phyloP scores from a whole-genome alignment of 2,329 filamentous ascomycete genomes.

The Rhytidhysteron rufulum region DNA sequence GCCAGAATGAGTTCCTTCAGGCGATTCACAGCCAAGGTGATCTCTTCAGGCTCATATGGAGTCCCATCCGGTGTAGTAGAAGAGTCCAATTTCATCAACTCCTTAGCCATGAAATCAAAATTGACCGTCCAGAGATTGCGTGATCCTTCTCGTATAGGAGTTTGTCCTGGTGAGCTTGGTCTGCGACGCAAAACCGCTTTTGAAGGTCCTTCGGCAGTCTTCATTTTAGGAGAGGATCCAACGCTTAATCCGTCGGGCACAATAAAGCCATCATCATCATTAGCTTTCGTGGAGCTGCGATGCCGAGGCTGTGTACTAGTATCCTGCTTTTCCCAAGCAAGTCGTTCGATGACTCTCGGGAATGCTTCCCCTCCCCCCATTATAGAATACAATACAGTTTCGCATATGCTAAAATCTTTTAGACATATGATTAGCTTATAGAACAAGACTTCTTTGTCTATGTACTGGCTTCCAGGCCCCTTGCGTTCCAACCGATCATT shows the following conservation, averaged over 20 bases:
- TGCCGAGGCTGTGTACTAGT: background rate
- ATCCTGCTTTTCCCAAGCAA: slow-evolving; percentile 12
- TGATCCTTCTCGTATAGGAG: background rate
- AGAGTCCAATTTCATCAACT: background rate
- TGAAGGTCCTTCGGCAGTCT: slow-evolving; percentile 7
- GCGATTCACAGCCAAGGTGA: slow-evolving; percentile 11
- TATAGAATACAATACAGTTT: slow-evolving; percentile 16
- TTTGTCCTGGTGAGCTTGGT: background rate
- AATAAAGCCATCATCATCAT: slow-evolving; percentile 25
- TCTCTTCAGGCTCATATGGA: slow-evolving; percentile 5
- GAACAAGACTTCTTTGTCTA: slow-evolving; percentile 16
- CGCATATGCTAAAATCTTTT: slow-evolving; percentile 22
- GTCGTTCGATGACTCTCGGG: slow-evolving; percentile 10
- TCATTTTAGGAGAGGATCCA: slow-evolving; percentile 9
- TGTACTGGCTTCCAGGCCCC: slow-evolving; percentile 13
- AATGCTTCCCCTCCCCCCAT: slow-evolving; percentile 2
- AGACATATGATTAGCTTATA: slow-evolving; percentile 20
- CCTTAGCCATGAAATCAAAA: slow-evolving; percentile 1
- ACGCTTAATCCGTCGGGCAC: slow-evolving; percentile 20
- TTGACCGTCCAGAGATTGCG: background rate
- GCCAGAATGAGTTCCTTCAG: slow-evolving; percentile 12
- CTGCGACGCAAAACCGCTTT: background rate
- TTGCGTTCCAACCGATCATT: background rate
- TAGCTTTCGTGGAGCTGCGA: slow-evolving; percentile 7
- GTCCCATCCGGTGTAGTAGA: background rate